phyloP scores from a whole-genome alignment of 2,329 filamentous ascomycete genomes.

The Aspergillus sp. region DNA sequence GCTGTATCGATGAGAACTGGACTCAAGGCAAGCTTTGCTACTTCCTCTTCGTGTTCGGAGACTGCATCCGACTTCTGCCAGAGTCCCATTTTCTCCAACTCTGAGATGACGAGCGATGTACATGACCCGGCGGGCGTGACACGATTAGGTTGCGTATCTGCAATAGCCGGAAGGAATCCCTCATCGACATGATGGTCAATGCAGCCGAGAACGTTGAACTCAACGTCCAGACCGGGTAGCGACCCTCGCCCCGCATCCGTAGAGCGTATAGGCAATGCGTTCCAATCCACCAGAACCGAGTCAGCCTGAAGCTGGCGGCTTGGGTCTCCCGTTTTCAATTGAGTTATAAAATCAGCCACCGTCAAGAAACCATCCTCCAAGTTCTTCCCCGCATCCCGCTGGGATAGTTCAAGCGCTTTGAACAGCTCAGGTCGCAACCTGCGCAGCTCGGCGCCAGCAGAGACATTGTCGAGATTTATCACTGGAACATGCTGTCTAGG shows the following conservation, averaged over 20 bases:
- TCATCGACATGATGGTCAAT: conserved; percentile 67
- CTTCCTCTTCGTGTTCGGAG: conserved; percentile 24
- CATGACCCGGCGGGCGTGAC: conserved; percentile 60
- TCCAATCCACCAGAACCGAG: conserved; percentile 47
- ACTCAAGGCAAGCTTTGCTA: conserved; percentile 41
- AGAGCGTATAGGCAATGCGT: conserved; percentile 45
- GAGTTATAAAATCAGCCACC: conserved; percentile 37
- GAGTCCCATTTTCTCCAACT: conserved; percentile 47
- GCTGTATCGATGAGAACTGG: conserved; percentile 47
- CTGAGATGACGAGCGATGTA: conserved; percentile 56
- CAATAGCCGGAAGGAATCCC: conserved; percentile 46
- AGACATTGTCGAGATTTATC: conserved; percentile 55
- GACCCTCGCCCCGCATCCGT: conserved; percentile 47
- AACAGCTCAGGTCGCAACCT: conserved; percentile 59
- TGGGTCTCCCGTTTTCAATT: conserved; percentile 15
- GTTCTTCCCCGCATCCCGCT: conserved; percentile 24
- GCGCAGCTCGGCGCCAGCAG: conserved; percentile 48
- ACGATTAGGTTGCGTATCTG: conserved; percentile 48
- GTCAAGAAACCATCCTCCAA: conserved; percentile 38
- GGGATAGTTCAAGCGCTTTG: conserved; percentile 53
- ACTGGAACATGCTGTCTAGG: conserved; percentile 55
- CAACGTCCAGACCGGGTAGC: conserved; percentile 45
- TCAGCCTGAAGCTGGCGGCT: conserved; percentile 18
- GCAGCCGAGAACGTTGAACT: conserved; percentile 50
- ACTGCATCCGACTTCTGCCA: conserved; percentile 38